These are phyloP conservation scores for Andalucia godoyi DNA, from an alignment of 78 protist species.

Conservation along the genomic window DNA sequence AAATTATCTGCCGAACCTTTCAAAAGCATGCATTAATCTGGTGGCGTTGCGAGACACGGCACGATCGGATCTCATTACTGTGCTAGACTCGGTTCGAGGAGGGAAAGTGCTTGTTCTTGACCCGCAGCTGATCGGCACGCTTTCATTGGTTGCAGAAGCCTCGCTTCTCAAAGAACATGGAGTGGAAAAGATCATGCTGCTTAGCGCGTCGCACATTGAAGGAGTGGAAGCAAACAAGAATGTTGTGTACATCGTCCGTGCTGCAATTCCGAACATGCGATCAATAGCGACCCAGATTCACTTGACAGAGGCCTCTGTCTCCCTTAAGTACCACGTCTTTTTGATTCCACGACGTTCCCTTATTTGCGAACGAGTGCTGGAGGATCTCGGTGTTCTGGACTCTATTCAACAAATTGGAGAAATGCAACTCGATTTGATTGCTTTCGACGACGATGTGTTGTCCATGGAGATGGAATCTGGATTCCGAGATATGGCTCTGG, in stretches of 20 bases:
- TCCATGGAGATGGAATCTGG: constrained; percentile 47
- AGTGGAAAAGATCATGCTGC: constrained; percentile 51
- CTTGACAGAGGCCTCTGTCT: neutral
- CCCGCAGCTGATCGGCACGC: constrained; percentile 54
- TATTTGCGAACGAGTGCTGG: constrained; percentile 56
- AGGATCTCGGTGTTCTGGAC: constrained; percentile 58
- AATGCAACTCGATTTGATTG: constrained; percentile 53
- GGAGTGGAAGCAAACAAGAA: constrained; percentile 11
- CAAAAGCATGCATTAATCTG: too few species aligned
- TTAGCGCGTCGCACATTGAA: constrained; percentile 27
- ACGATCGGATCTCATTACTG: too few species aligned
- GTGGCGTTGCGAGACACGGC: too few species aligned
- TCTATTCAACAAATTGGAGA: constrained; percentile 14
- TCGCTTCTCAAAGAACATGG: constrained; percentile 58
- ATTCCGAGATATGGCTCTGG: constrained; percentile 36
- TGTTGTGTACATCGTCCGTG: constrained; percentile 60
- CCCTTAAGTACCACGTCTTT: neutral
- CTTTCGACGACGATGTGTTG: constrained; percentile 74
- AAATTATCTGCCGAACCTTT: too few species aligned
- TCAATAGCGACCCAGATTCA: neutral
- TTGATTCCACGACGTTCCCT: constrained; percentile 47
- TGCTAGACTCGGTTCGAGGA: neutral
- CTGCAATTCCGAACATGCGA: constrained; percentile 3
- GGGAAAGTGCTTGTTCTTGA: constrained; percentile 65
- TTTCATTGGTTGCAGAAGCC: constrained; percentile 52